Evolutionary conservation across 345 rosid species (phyloP), one percentile per base, ranked within the genome.

Genomic region (rapeseed (Brassica napus)): DNA sequence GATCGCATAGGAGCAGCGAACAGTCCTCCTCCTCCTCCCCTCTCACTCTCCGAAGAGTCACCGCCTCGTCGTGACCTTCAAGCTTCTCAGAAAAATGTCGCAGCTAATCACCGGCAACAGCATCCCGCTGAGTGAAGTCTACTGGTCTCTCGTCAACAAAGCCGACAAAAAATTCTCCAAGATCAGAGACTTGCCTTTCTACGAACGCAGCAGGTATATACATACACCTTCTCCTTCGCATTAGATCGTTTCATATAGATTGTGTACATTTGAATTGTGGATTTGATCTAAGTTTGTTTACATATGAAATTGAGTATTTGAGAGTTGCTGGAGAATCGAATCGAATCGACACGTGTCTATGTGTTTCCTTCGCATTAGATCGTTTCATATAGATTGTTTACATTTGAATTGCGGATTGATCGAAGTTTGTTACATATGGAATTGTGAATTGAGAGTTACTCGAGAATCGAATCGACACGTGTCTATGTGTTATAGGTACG

Each of bases 151-250:
- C 74, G 98, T 92, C 14, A 94, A 91, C 81, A 91, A 92, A 87
- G 97, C 98, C 4, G 98, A 94, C 71, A 92, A 87, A 81, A 94
- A 94, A 87, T 92, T 94, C 86, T 92, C 97, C 5, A 94, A 94
- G 86, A 94, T 94, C 91, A 89, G 97, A 81, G 97, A 92, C 89
- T 86, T 94, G 82, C 98, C 98, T 3, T 94, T 84, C 84, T 91
- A 94, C 75, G 97, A 94, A 69, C 97, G 95, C 75, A 89, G 82
- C 88, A 92, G 98, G 98, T 94, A 30, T 44, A 10, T 7, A 2
- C 35, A 32, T 32, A 32, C 35, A 32, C 35, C 69, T 14, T 42
- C 54, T 49, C 70, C 47, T 39, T 39, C 47, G 47, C 47, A 42
- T n/a, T 49, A 49, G 57, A 47, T 47, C 49, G 54, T 47, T 37